Base-by-base conservation (phyloP, 177 flowering plant genomes). In the Vitis hybrid region DNA sequence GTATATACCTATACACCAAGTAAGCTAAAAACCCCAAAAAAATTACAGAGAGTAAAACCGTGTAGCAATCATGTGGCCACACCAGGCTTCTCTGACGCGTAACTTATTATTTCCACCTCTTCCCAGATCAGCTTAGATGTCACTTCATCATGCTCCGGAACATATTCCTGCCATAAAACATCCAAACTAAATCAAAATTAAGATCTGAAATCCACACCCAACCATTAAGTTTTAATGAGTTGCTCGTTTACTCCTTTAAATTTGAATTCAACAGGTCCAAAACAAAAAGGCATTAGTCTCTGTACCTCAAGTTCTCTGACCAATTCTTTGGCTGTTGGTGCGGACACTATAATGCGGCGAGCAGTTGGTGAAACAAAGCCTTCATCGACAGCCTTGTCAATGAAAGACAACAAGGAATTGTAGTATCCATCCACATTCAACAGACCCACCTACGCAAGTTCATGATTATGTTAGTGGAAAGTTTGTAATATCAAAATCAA, bases 361-460 rank as follows among this genome's bases (percentile, higher is more conserved):
- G 91, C 88, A 5, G 72, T 75, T 12, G 87, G 81, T 0, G 90
- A 84, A 50, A 89, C 77, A 72, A 89, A 89, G 75, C 91, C 91
- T 83, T 89, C 94, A 74, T 89, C 94, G n/a, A 87, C 87, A 71
- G 94, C 94, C 84, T 89, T 86, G 56, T 89, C 94, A 13, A 89
- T 71, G 77, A 89, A 89, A 65, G 81, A 74, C 73, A 89, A 73
- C 68, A 89, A 75, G 2, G 90, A 81, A 73, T 87, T 79, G 66
- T 86, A 89, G 75, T 55, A 89, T 3, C 88, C 94, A 66, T 87
- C 94, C 10, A 89, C 91, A 75, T 89, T 89, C 83, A 89, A 74
- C 5, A 89, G 82, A 13, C 93, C 93, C 74, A 89, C 93, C 93
- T 89, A 82, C 72, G 29, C 48, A 53, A 61, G 2, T 13, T 10